phyloP scores from a whole-genome alignment of 225 moss, liverwort and hornwort genomes.

The Polytrichum commune region DNA sequence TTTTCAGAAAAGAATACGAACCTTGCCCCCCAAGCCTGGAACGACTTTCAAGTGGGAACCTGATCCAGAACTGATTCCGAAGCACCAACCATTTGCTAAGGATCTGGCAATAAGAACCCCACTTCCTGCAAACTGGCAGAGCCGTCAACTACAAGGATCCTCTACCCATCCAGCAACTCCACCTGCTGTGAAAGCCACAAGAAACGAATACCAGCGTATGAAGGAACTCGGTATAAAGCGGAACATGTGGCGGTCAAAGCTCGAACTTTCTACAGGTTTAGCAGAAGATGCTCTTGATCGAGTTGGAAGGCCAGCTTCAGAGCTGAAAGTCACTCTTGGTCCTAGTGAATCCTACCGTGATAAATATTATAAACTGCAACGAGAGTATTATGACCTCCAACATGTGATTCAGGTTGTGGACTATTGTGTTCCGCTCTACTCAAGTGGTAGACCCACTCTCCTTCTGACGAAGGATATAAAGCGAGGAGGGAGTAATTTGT shows the following conservation, averaged over 20 bases:
- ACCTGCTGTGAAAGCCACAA: constrained; percentile 18
- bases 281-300: constrained; percentile 53
- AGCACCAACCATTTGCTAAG: constrained; percentile 10
- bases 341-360: constrained; percentile 23
- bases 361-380: constrained; percentile 20
- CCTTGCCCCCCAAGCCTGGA: constrained; percentile 17
- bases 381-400: constrained; percentile 47
- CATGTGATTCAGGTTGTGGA: constrained; percentile 38
- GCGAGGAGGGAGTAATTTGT: constrained; percentile 45
- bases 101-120: constrained; percentile 28
- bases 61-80: constrained; percentile 15
- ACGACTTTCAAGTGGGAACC: constrained; percentile 36
- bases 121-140: constrained; percentile 27
- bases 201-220: constrained; percentile 22
- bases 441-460: neutral
- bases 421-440: constrained; percentile 25
- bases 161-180: constrained; percentile 16
- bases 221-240: constrained; percentile 25
- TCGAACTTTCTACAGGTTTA: constrained; percentile 26
- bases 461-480: neutral
- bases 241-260: constrained; percentile 30
- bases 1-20: constrained; percentile 33
- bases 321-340: constrained; percentile 23
- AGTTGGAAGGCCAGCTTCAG: constrained; percentile 41
- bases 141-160: constrained; percentile 9